Evolutionary conservation across 208 protist species (phyloP).

Genomic region (Leishmania tropica): DNA sequence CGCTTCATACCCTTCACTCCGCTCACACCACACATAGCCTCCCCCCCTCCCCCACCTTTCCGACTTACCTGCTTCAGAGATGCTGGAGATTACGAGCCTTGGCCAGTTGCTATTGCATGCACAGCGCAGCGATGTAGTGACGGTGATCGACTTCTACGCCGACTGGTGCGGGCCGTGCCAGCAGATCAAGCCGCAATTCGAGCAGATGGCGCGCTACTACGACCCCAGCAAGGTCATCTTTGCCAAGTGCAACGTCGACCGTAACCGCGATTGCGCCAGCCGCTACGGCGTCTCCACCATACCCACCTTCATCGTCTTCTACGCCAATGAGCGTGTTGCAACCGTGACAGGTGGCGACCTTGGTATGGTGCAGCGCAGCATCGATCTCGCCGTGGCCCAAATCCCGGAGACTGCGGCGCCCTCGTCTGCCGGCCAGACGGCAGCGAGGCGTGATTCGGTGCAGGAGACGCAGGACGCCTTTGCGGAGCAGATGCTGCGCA

Average conservation of each 20-base stretch:
- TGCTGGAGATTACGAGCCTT: slow-evolving; percentile 83
- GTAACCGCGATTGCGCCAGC: slow-evolving; percentile 57
- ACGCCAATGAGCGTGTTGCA: slow-evolving; percentile 44
- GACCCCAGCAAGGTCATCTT: slow-evolving; percentile 61
- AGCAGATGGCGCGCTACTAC: slow-evolving; percentile 54
- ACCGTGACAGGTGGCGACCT: slow-evolving; percentile 56
- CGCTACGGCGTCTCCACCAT: slow-evolving; percentile 63
- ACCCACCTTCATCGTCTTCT: slow-evolving; percentile 85
- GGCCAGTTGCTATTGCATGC: slow-evolving; percentile 58
- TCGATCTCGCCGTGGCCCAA: slow-evolving; percentile 43
- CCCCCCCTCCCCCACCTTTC: too few species aligned
- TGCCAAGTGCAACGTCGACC: slow-evolving; percentile 84
- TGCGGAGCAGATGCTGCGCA: slow-evolving; percentile 55
- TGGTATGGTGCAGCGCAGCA: slow-evolving; percentile 52
- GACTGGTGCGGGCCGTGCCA: slow-evolving; percentile 91
- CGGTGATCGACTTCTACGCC: slow-evolving; percentile 89
- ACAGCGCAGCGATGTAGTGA: slow-evolving; percentile 40
- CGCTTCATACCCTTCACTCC: background rate
- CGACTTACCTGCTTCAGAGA: slow-evolving; percentile 8
- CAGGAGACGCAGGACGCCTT: slow-evolving; percentile 36
- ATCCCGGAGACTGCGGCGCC: slow-evolving; percentile 14
- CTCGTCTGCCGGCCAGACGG: background rate
- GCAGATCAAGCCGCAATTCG: slow-evolving; percentile 70
- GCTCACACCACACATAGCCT: too few species aligned
- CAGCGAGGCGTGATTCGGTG: background rate